Base-by-base conservation (phyloP, 208 protist species). In the Trypanosoma platydactyli region DNA sequence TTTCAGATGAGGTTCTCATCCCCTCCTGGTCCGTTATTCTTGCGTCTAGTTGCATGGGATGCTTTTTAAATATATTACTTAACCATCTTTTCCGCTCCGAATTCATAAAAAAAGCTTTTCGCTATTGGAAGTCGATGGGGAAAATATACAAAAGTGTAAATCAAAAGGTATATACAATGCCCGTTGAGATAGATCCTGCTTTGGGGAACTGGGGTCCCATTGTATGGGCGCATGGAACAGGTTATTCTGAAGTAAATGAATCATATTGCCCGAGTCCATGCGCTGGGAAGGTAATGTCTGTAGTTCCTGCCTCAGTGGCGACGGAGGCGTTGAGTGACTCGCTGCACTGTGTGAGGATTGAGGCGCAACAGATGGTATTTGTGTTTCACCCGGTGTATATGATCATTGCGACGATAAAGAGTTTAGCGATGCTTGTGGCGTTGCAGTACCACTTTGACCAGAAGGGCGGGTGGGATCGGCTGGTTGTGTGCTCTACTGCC, bases 371-470 rank as follows among this genome's bases (percentile, higher is more conserved):
- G 11, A 40, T 81, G 30, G 59, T 90, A 25, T 83, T 90, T 60
- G 42, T 51, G 12, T 85, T 76, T 45, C 71, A 87, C 50, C 70
- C 78, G 0, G 69, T 74, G 57, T 90, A 82, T 59, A 85, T 90
- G 64, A 77, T 83, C 25, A 30, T 80, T 29, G 71, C 78, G 22
- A 75, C 81, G n/a, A 13, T 45, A 56, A 90, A 90, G 46, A 77
- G 76, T 11, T 64, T 84, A 7, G 54, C 52, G 20, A 82, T 90
- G 78, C 69, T 90, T 29, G 45, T 90, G 33, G 75, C 80, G 46
- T 51, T 90, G 38, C 84, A 90, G 40, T 90, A 87, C 57, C 72
- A 84, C 49, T 85, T 81, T 62, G 40, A 64, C 16, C 79, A 78
- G 24, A 40, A 61, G 0, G 84, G 84, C 5, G 84, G 84, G 16